Percentiles rank a stretch among this genome's conserved stretches.
Evolutionary conservation across 352 stramenopile genomes (phyloP).

Genomic region (Phytopythium kandeliae): DNA sequence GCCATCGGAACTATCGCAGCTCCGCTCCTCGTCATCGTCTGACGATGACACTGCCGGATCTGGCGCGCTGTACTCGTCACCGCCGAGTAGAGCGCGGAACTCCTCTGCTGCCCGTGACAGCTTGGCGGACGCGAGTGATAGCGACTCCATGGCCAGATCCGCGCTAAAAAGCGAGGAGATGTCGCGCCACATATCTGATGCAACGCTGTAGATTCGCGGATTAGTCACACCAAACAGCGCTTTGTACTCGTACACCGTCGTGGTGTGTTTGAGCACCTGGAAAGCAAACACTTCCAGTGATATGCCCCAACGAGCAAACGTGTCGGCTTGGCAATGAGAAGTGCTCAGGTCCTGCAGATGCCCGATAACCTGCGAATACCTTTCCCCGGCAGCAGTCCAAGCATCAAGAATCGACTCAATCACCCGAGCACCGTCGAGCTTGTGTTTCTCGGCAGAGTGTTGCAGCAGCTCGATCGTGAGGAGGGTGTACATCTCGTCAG

Average conservation of each 20-base stretch:
- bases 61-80: neutral
- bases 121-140: constrained; percentile 60
- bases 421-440: constrained; percentile 21
- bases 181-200: constrained; percentile 33
- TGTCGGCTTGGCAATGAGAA: constrained; percentile 13
- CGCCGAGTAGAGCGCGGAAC: constrained; percentile 3
- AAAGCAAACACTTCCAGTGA: constrained; percentile 58
- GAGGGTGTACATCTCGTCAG: constrained; percentile 60
- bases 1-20: constrained; percentile 8
- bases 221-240: constrained; percentile 55
- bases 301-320: constrained; percentile 44
- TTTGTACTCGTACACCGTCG: constrained; percentile 60
- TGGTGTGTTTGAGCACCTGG: constrained; percentile 54
- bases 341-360: constrained; percentile 17
- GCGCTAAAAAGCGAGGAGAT: constrained; percentile 22
- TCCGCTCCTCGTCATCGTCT: constrained; percentile 10
- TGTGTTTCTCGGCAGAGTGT: constrained; percentile 18
- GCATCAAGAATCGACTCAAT: constrained; percentile 63
- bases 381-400: constrained; percentile 57
- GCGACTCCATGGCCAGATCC: constrained; percentile 48
- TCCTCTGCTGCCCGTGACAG: constrained; percentile 31
- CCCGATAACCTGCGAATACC: constrained; percentile 53
- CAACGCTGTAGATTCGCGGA: constrained; percentile 32
- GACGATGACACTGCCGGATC: neutral
- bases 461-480: constrained; percentile 38